These are phyloP conservation scores for Thymus quinquecostatus DNA, from an alignment of 257 asterid genomes.

Conservation along the genomic window DNA sequence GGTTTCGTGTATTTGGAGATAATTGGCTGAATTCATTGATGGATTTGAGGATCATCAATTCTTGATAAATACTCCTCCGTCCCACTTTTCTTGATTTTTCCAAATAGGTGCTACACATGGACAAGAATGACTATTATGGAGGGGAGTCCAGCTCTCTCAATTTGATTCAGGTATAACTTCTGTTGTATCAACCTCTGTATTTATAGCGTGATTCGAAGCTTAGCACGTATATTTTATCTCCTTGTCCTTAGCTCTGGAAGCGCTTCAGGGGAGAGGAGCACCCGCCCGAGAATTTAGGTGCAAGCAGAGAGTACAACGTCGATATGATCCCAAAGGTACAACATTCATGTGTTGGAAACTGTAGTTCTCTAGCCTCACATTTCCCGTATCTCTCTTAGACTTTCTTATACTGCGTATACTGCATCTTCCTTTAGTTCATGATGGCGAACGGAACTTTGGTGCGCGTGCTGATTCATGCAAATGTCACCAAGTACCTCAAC, in stretches of 20 bases:
- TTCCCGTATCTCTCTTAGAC: no score
- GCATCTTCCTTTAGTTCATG: slow-evolving; percentile 58
- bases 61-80: no score
- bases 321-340: slow-evolving; percentile 97
- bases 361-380: neutral
- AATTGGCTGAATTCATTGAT: no score
- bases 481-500: slow-evolving; percentile 94
- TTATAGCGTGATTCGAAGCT: no score
- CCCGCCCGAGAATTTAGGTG: slow-evolving; percentile 74
- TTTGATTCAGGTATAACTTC: slow-evolving; percentile 66
- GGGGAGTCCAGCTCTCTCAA: slow-evolving; percentile 90
- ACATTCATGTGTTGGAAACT: neutral
- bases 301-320: slow-evolving; percentile 93
- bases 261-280: slow-evolving; percentile 81
- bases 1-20: no score
- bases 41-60: no score
- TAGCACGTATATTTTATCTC: slow-evolving; percentile 11
- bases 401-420: no score
- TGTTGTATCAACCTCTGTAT: neutral
- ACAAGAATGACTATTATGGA: slow-evolving; percentile 94
- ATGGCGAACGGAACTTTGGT: slow-evolving; percentile 98
- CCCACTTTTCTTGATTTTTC: no score
- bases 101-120: slow-evolving; percentile 90
- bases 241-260: slow-evolving; percentile 77
- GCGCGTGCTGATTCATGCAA: slow-evolving; percentile 88